A percentile compares a stretch with the other conserved stretches of the same genome.
These are phyloP conservation scores for Choanephora cucurbitarum DNA, from an alignment of 371 early-diverging fungal genomes.

Conservation along the genomic window DNA sequence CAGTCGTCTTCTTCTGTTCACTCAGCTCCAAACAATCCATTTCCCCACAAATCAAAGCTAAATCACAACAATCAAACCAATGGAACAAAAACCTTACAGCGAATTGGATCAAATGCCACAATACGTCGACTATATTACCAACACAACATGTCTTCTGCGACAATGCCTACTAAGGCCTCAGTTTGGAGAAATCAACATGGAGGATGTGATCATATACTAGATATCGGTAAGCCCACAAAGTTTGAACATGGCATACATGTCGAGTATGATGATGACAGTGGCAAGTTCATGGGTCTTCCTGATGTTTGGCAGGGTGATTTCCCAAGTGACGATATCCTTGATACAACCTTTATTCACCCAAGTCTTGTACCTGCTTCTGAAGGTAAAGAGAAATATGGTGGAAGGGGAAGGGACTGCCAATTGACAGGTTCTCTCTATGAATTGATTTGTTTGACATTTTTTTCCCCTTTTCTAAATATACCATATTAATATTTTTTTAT, in stretches of 20 bases:
- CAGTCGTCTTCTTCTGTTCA: constrained; percentile 18
- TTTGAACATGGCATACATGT: constrained; percentile 63
- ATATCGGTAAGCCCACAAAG: constrained; percentile 56
- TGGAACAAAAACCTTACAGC: constrained; percentile 3
- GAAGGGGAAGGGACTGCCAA: too few relatives aligned
- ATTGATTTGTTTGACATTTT: too few relatives aligned
- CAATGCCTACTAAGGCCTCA: constrained; percentile 20
- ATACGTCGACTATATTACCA: constrained; percentile 20
- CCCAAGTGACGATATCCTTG: constrained; percentile 56
- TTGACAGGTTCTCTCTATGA: too few relatives aligned
- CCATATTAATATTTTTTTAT: too few relatives aligned
- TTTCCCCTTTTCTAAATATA: too few relatives aligned
- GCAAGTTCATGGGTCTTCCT: constrained; percentile 58
- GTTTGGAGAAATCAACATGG: constrained; percentile 24
- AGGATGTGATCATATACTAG: constrained; percentile 38
- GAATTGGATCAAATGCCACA: constrained; percentile 24
- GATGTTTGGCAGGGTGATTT: constrained; percentile 58
- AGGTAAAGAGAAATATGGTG: constrained; percentile 1
- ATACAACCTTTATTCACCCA: constrained; percentile 56
- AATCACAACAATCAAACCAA: background rate
- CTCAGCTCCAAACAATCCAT: constrained; percentile 18
- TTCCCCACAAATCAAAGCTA: constrained; percentile 6
- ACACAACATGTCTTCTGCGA: constrained; percentile 18
- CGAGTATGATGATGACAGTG: constrained; percentile 52
- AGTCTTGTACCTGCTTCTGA: constrained; percentile 45